These are phyloP conservation scores for Gloeostereum incarnatum DNA, from an alignment of 768 basidiomycete species.

Conservation along the genomic window DNA sequence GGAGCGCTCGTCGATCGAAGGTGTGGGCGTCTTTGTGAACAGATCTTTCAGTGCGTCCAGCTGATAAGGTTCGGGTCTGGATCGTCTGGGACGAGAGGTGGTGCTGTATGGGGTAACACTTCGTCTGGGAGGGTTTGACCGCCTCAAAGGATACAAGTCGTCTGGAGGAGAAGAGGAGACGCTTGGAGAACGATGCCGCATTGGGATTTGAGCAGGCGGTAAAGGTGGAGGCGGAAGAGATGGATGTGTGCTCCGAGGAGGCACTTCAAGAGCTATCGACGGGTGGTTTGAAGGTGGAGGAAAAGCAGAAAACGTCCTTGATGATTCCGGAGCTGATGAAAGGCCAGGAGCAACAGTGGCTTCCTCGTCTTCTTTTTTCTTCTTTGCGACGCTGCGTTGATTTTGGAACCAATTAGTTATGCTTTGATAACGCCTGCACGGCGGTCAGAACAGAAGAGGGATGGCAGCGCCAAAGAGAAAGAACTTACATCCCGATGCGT, in stretches of 20 bases:
- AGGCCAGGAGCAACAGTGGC: constrained; percentile 19
- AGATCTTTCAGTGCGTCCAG: constrained; percentile 67
- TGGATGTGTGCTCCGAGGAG: constrained; percentile 14
- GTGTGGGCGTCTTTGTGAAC: constrained; percentile 57
- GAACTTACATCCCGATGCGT: constrained; percentile 67
- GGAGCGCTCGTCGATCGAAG: constrained; percentile 73
- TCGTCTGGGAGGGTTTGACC: constrained; percentile 23
- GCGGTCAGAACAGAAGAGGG: constrained; percentile 12
- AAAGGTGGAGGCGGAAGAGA: constrained; percentile 1
- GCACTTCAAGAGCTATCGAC: constrained; percentile 17
- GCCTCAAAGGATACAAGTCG: constrained; percentile 27
- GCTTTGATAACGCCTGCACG: constrained; percentile 61
- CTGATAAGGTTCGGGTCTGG: constrained; percentile 73
- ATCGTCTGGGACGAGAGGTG: constrained; percentile 49
- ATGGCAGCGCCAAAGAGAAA: constrained; percentile 11
- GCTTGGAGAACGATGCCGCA: constrained; percentile 2
- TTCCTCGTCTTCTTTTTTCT: constrained; percentile 51
- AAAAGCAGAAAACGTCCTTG: constrained; percentile 35
- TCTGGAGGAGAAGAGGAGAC: constrained; percentile 13
- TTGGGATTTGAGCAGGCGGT: background rate
- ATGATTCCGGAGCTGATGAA: constrained; percentile 17
- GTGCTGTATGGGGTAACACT: constrained; percentile 38
- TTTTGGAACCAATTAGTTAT: constrained; percentile 88
- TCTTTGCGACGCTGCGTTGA: constrained; percentile 70
- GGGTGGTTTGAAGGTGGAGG: constrained; percentile 31